These are phyloP conservation scores for Amauroascus niger DNA, from an alignment of 2,329 filamentous ascomycete genomes.

Conservation along the genomic window DNA sequence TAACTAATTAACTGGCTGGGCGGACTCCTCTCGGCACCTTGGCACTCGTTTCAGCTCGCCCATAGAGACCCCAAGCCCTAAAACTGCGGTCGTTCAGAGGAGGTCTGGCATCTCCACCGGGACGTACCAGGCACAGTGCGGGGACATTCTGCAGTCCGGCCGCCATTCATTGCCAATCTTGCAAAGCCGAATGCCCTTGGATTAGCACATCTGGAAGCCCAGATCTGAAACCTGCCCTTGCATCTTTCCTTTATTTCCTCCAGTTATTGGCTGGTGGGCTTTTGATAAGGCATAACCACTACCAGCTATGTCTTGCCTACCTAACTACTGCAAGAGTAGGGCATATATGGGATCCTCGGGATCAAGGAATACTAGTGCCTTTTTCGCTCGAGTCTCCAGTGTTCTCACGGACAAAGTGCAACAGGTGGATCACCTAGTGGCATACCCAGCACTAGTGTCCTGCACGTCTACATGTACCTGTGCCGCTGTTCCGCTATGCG, in stretches of 20 bases:
- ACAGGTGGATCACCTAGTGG: not conserved
- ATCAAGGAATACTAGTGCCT: not conserved
- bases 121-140: not conserved
- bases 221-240: conserved; percentile 5
- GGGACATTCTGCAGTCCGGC: not conserved
- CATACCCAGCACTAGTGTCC: not conserved
- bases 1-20: not conserved
- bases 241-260: not conserved
- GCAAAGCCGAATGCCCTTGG: not conserved
- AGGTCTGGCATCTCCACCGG: not conserved
- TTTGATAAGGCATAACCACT: not conserved
- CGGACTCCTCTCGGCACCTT: conserved; percentile 4
- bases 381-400: not conserved
- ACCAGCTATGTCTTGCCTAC: not conserved
- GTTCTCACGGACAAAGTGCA: not conserved
- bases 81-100: conserved; percentile 12
- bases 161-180: not conserved
- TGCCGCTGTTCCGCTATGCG: not conserved
- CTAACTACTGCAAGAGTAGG: not conserved
- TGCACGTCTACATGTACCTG: not conserved
- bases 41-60: conserved; percentile 6
- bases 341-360: not conserved
- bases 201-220: not conserved
- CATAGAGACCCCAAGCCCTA: not conserved
- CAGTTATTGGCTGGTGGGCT: not conserved